Percentiles rank a stretch among this genome's conserved stretches.
phyloP scores from a whole-genome alignment of 805 yeast species.

The Lachancea waltii region DNA sequence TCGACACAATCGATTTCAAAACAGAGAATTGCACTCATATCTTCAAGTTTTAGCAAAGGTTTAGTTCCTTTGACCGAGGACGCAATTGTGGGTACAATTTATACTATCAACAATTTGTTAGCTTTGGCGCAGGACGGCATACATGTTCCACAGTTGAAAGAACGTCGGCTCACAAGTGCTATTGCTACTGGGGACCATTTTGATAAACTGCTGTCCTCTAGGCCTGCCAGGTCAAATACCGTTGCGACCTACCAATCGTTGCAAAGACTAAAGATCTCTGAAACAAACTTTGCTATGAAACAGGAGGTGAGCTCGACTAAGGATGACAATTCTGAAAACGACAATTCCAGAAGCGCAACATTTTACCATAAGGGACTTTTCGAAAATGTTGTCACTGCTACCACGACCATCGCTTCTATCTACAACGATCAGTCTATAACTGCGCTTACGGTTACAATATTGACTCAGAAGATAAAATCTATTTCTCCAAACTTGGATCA shows the following conservation, averaged over 20 bases:
- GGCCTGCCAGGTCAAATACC: constrained; percentile 7
- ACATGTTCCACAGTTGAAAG: constrained; percentile 32
- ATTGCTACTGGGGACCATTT: constrained; percentile 2
- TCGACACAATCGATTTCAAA: constrained; percentile 46
- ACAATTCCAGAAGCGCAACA: constrained; percentile 3
- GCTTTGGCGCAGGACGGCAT: constrained; percentile 45
- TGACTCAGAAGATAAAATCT: constrained; percentile 63
- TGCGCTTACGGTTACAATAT: constrained; percentile 69
- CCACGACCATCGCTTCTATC: constrained; percentile 55
- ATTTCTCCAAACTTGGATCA: constrained; percentile 48
- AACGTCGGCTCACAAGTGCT: constrained; percentile 29
- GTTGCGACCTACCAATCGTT: constrained; percentile 9
- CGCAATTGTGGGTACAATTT: constrained; percentile 74
- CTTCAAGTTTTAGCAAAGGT: constrained; percentile 58
- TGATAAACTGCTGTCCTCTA: constrained; percentile 6
- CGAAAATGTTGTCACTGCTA: constrained; percentile 62
- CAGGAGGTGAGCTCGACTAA: neutral
- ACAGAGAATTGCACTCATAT: constrained; percentile 44
- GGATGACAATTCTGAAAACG: neutral
- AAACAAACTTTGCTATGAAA: neutral
- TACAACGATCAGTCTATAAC: constrained; percentile 69
- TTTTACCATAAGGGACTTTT: constrained; percentile 34
- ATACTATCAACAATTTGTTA: constrained; percentile 71
- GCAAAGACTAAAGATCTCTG: constrained; percentile 5
- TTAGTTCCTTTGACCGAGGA: constrained; percentile 69